phyloP scores from a whole-genome alignment of 2,329 filamentous ascomycete genomes.

The Graphilbum fragrans region DNA sequence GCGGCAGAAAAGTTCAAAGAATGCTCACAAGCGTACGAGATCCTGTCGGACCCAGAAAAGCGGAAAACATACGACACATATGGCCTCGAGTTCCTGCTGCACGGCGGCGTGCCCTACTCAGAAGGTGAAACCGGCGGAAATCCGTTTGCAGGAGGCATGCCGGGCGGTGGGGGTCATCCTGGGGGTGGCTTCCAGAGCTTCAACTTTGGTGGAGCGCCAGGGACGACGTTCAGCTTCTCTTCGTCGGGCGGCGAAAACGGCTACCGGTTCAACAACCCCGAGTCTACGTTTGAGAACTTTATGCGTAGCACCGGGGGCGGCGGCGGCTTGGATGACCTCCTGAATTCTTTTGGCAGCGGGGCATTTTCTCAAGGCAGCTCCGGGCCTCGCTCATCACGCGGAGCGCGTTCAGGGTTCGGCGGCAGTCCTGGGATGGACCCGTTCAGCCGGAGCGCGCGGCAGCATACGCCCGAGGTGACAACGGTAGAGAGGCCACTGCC shows the following conservation, averaged over 20 bases:
- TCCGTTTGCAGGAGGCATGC: slow-evolving; percentile 44
- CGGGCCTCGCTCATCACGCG: slow-evolving; percentile 4
- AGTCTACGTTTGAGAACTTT: slow-evolving; percentile 79
- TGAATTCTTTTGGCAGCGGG: slow-evolving; percentile 33
- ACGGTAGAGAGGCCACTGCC: slow-evolving; percentile 78
- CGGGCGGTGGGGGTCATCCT: slow-evolving; percentile 23
- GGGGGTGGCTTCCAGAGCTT: slow-evolving; percentile 15
- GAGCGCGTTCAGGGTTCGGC: not conserved
- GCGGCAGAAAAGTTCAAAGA: slow-evolving; percentile 96
- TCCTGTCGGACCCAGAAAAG: slow-evolving; percentile 93
- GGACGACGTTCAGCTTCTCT: slow-evolving; percentile 54
- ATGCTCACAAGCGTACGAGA: slow-evolving; percentile 94
- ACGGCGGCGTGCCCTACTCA: slow-evolving; percentile 55
- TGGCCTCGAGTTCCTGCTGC: slow-evolving; percentile 83
- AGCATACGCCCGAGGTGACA: slow-evolving; percentile 71
- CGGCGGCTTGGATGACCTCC: slow-evolving; percentile 40
- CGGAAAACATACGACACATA: slow-evolving; percentile 91
- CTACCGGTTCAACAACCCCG: slow-evolving; percentile 76
- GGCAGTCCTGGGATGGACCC: slow-evolving; percentile 7
- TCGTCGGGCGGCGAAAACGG: slow-evolving; percentile 42
- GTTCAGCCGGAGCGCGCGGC: slow-evolving; percentile 22
- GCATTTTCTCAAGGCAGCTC: not conserved
- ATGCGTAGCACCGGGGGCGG: slow-evolving; percentile 44
- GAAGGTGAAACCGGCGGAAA: slow-evolving; percentile 30
- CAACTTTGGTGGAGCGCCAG: slow-evolving; percentile 31